phyloP scores from a whole-genome alignment of 495 filamentous ascomycete species.

The Parachaetomium inaequale region DNA sequence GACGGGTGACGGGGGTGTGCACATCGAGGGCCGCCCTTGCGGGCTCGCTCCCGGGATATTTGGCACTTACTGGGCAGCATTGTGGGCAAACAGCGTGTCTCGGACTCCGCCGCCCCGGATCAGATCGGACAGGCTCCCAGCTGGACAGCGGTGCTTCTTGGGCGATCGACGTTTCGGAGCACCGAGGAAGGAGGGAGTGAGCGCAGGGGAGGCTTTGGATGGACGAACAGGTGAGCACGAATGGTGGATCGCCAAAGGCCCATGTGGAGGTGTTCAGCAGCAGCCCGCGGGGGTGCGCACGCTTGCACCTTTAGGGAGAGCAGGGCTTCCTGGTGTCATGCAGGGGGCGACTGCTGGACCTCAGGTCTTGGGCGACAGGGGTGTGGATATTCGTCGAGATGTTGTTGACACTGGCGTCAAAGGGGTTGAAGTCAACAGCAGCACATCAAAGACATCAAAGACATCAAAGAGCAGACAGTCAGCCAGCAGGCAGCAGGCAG shows the following conservation, averaged over 20 bases:
- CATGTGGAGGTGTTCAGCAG: not conserved
- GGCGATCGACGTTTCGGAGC: slow-evolving; percentile 12
- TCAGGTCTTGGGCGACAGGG: not conserved
- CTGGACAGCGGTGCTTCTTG: not conserved
- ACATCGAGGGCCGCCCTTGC: slow-evolving; percentile 17
- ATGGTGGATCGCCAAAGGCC: not conserved
- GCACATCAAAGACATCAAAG: no score
- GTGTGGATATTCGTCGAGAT: not conserved
- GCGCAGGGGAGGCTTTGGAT: slow-evolving; percentile 5
- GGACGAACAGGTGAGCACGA: not conserved
- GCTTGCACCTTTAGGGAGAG: not conserved
- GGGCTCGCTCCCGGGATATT: not conserved
- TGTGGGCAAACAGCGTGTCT: slow-evolving; percentile 15
- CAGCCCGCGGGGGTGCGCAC: not conserved
- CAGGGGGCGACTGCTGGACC: not conserved
- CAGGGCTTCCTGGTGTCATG: not conserved
- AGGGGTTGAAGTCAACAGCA: not conserved
- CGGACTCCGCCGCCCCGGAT: slow-evolving; percentile 5
- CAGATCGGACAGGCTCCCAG: not conserved
- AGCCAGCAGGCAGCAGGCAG: not conserved
- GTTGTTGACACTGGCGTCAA: not conserved
- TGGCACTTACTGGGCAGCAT: slow-evolving; percentile 31
- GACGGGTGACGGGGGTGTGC: slow-evolving; percentile 8
- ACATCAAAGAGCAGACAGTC: not conserved
- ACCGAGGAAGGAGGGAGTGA: slow-evolving; percentile 3